These are phyloP conservation scores for Takashimella koratensis DNA, from an alignment of 1,284 basidiomycete species.

Conservation along the genomic window DNA sequence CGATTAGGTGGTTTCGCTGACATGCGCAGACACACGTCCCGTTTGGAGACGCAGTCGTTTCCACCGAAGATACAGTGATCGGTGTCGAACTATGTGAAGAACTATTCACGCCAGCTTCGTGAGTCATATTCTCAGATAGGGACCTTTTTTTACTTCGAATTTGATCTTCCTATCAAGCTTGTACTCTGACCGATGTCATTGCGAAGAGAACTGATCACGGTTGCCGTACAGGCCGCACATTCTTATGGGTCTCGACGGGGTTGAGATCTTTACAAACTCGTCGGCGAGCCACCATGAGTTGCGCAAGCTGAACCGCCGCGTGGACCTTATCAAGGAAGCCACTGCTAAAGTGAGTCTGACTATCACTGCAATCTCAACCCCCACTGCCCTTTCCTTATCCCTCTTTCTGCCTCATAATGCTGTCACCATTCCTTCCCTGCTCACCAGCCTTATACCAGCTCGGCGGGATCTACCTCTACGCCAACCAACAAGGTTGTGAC, in stretches of 20 bases:
- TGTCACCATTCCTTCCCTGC: no score
- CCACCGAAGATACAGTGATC: constrained; percentile 90
- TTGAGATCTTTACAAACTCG: constrained; percentile 98
- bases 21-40: constrained; percentile 68
- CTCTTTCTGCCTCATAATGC: not conserved
- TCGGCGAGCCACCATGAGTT: constrained; percentile 97
- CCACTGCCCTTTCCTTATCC: no score
- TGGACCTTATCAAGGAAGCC: constrained; percentile 95
- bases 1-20: not conserved
- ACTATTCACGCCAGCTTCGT: constrained; percentile 93
- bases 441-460: no score
- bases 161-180: no score
- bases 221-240: constrained; percentile 78
- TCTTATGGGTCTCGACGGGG: constrained; percentile 92
- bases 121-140: constrained; percentile 11
- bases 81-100: constrained; percentile 97
- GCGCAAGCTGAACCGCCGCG: constrained; percentile 82
- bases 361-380: no score
- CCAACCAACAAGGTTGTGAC: constrained; percentile 98
- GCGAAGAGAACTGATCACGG: no score
- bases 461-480: constrained; percentile 94
- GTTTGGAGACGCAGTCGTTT: constrained; percentile 91
- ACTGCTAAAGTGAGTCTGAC: constrained; percentile 70
- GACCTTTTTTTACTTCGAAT: no score
- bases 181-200: no score